Percentiles rank a stretch among this genome's conserved stretches.
These are phyloP conservation scores for Solanum hybrid DNA, from an alignment of 305 asterid genomes.

Conservation along the genomic window DNA sequence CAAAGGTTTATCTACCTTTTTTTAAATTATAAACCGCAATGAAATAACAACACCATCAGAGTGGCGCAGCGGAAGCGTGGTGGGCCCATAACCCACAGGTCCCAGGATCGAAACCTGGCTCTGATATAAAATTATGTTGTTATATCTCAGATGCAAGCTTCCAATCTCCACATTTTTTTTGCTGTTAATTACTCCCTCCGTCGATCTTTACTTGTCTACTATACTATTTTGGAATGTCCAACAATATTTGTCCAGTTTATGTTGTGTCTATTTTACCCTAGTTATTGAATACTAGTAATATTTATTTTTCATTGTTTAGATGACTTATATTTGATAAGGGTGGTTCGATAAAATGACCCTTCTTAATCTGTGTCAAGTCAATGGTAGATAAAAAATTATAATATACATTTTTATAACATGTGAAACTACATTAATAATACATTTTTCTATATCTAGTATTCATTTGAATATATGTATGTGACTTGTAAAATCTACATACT, in stretches of 20 bases:
- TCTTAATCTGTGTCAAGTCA: too few relatives aligned
- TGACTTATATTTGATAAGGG: too few relatives aligned
- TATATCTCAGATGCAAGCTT: background rate
- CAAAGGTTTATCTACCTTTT: too few relatives aligned
- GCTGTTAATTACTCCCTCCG: too few relatives aligned
- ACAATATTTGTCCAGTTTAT: too few relatives aligned
- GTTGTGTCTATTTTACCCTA: too few relatives aligned
- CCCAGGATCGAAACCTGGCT: slow-evolving; percentile 13
- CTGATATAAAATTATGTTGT: background rate
- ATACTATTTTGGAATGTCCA: too few relatives aligned
- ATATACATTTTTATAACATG: background rate
- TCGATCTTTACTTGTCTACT: too few relatives aligned
- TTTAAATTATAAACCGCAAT: background rate
- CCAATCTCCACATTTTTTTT: background rate
- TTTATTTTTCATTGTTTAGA: too few relatives aligned
- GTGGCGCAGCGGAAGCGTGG: slow-evolving; percentile 98
- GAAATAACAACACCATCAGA: slow-evolving; percentile 20
- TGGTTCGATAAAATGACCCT: too few relatives aligned
- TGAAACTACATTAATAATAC: background rate
- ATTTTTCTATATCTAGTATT: background rate
- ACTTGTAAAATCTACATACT: background rate
- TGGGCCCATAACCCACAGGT: slow-evolving; percentile 97
- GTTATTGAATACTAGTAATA: too few relatives aligned
- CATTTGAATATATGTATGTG: background rate
- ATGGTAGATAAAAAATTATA: background rate